phyloP scores from a whole-genome alignment of 257 asterid genomes.

The Lycium ferocissimum region DNA sequence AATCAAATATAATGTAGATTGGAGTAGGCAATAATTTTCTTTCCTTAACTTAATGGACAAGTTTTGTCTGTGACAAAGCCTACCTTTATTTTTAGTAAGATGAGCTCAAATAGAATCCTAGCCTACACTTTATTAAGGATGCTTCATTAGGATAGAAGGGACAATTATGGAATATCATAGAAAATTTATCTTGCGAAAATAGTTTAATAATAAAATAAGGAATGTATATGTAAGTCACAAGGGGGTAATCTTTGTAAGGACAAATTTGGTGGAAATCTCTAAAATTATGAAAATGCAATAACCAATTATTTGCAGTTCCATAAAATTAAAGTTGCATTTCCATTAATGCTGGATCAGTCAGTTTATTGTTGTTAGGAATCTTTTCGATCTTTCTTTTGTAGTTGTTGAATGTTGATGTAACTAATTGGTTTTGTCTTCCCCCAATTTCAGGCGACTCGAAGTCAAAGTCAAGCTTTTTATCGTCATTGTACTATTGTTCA shows the following conservation, averaged over 20 bases:
- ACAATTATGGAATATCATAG: background rate
- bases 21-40: too few species aligned
- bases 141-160: background rate
- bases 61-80: too few species aligned
- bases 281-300: background rate
- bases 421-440: background rate
- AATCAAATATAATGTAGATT: background rate
- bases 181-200: too few species aligned
- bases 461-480: slow-evolving; percentile 17
- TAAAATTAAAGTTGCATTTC: background rate
- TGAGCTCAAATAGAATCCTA: too few species aligned
- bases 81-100: too few species aligned
- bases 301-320: background rate
- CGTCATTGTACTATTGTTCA: background rate
- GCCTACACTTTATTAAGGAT: too few species aligned
- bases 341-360: background rate
- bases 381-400: background rate
- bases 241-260: background rate
- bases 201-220: background rate
- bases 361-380: background rate
- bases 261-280: background rate
- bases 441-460: background rate
- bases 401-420: background rate
- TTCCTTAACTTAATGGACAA: too few species aligned
- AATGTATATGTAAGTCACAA: background rate